These are phyloP conservation scores for Chaetomium fimeti DNA, from an alignment of 495 filamentous ascomycete genomes.

Conservation along the genomic window DNA sequence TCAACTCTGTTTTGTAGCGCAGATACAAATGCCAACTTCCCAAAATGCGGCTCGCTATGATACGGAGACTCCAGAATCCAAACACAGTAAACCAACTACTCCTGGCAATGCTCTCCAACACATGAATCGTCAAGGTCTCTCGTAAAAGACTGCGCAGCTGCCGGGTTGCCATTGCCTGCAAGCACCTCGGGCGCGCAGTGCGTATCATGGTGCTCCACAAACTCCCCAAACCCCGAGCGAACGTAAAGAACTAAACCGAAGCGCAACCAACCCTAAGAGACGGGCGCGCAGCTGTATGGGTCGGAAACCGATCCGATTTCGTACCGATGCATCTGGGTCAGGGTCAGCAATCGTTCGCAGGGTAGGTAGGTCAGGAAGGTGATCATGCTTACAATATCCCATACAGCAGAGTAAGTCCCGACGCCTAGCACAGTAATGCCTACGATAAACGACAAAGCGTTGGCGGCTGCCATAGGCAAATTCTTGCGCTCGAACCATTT, in stretches of 20 bases:
- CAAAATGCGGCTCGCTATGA: slow-evolving; percentile 6
- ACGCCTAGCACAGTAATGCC: slow-evolving; percentile 56
- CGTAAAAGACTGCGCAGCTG: not conserved
- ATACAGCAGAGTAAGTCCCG: slow-evolving; percentile 58
- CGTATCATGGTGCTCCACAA: not conserved
- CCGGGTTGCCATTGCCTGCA: slow-evolving; percentile 15
- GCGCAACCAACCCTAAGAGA: slow-evolving; percentile 23
- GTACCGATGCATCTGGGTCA: slow-evolving; percentile 46
- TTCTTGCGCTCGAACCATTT: slow-evolving; percentile 49
- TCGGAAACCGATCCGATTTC: slow-evolving; percentile 43
- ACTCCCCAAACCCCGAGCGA: slow-evolving; percentile 3
- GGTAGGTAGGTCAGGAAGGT: not conserved
- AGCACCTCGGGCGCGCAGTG: not conserved
- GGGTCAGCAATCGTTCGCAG: slow-evolving; percentile 17
- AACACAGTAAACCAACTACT: slow-evolving; percentile 8
- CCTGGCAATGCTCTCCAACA: slow-evolving; percentile 1
- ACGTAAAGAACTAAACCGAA: not conserved
- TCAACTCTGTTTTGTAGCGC: not conserved
- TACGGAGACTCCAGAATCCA: not conserved
- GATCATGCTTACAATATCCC: slow-evolving; percentile 53
- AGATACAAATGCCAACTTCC: not conserved
- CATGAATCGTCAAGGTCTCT: slow-evolving; percentile 4
- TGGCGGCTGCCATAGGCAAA: slow-evolving; percentile 46
- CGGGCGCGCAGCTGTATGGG: slow-evolving; percentile 49
- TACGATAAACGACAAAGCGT: slow-evolving; percentile 53